Evolutionary conservation across 257 asterid species (phyloP), one percentile per base, ranked within the genome.

Genomic region (Oldenlandia corymbosa): DNA sequence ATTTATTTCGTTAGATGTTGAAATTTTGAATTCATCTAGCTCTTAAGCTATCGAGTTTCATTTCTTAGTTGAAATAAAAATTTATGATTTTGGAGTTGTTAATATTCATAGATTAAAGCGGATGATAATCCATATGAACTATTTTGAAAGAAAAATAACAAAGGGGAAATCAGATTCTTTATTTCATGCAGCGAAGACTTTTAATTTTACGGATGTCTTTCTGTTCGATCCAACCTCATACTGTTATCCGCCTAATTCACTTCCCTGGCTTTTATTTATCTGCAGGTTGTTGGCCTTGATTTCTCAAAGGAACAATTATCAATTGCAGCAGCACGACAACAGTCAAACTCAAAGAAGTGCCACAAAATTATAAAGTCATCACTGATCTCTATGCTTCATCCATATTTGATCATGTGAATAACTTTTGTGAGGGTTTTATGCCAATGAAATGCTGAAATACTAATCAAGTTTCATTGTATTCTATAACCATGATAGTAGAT

Each of bases 231-330:
- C 59, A 13, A 27, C 13, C 59, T 27, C 39, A 53, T 5, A 27
- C 30, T 53, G 21, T 50, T 11, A 21, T 26, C 10, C 23, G 10
- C 31, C 27, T 18, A 20, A 17, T 18, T 53, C 37, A 5, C 36
- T 60, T 60, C 71, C 53, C 28, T 52, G 53, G n/a, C 7, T 23
- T 32, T 27, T 57, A 10, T 52, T 10, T 18, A 61, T 54, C 60
- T 67, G 42, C 77, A 88, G 98, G 96, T 83, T 54, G 69, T 78
- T 50, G 98, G 90, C 74, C 84, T 91, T 60, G 98, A 91, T 86
- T 91, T 91, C 85, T 83, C 98, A 32, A 74, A 71, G 72, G 86
- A 91, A 78, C 98, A 83, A 70, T 71, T 91, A 70, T 77, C 66
- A 53, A 58, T 83, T 21, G 98, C 96, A 69, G 83, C 93, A 51